Evolutionary conservation across 306 rosid genomes (phyloP).

Genomic region (Ormosia emarginata): DNA sequence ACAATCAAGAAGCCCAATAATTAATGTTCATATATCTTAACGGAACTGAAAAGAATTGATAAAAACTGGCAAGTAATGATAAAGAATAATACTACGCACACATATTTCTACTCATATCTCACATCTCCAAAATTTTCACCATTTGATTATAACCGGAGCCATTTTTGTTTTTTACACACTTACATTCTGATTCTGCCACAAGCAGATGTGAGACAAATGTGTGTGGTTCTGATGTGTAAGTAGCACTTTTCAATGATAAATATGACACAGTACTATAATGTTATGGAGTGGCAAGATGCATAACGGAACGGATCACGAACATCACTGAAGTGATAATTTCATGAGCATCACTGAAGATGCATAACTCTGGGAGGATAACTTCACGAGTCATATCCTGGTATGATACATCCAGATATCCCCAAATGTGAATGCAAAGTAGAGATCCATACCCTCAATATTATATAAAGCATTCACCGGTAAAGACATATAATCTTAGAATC

Average conservation of each 20-base stretch:
- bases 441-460: neutral
- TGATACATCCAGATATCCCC: neutral
- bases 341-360: neutral
- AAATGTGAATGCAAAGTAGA: neutral
- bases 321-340: neutral
- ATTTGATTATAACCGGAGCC: too few species aligned
- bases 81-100: too few species aligned
- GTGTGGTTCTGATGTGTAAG: too few species aligned
- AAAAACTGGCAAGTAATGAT: neutral
- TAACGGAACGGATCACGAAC: neutral
- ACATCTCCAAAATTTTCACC: too few species aligned
- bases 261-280: neutral
- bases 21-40: neutral
- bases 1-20: neutral
- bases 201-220: too few species aligned
- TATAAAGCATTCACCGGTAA: neutral
- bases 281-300: neutral
- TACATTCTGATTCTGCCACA: too few species aligned
- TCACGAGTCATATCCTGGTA: neutral
- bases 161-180: too few species aligned
- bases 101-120: too few species aligned
- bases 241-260: neutral
- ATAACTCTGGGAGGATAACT: neutral
- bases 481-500: neutral
- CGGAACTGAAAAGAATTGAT: neutral